A percentile compares a stretch with the other conserved stretches of the same genome.
Evolutionary conservation across 2,329 filamentous ascomycete species (phyloP).

Genomic region (Botryotinia calthae): DNA sequence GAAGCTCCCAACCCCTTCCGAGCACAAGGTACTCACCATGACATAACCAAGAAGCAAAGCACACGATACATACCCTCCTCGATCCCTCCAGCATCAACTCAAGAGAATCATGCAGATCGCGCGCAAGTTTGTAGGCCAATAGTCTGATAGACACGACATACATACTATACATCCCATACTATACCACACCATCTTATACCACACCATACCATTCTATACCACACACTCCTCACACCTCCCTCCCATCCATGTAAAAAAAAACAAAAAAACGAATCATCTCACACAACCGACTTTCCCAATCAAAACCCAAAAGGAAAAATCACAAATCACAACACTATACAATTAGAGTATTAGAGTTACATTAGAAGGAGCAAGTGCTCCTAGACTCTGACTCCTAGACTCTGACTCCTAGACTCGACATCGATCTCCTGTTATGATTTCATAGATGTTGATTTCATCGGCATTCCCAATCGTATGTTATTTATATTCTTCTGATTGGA

Average conservation of each 20-base stretch:
- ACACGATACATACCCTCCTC: not conserved
- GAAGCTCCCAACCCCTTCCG: not conserved
- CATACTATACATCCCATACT: not conserved
- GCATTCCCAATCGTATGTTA: fast-evolving
- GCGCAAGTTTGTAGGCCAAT: not conserved
- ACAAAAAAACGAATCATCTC: not conserved
- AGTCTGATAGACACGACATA: not conserved
- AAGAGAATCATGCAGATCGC: not conserved
- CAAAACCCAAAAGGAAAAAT: too few relatives aligned
- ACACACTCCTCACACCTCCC: too few relatives aligned
- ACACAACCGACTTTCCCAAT: not conserved
- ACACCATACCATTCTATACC: too few relatives aligned
- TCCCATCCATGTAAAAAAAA: too few relatives aligned
- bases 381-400: not conserved
- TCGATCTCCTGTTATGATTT: not conserved
- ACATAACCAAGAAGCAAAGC: not conserved
- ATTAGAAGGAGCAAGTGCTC: not conserved
- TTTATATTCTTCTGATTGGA: not conserved
- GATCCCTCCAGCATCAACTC: not conserved
- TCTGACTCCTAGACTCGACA: not conserved
- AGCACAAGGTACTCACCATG: not conserved
- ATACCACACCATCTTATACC: too few relatives aligned
- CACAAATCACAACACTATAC: not conserved
- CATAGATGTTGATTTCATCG: too few relatives aligned
- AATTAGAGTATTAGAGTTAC: not conserved